Conservation (phyloP, 371 early-diverging fungal genomes). For the Smittium culicis region DNA sequence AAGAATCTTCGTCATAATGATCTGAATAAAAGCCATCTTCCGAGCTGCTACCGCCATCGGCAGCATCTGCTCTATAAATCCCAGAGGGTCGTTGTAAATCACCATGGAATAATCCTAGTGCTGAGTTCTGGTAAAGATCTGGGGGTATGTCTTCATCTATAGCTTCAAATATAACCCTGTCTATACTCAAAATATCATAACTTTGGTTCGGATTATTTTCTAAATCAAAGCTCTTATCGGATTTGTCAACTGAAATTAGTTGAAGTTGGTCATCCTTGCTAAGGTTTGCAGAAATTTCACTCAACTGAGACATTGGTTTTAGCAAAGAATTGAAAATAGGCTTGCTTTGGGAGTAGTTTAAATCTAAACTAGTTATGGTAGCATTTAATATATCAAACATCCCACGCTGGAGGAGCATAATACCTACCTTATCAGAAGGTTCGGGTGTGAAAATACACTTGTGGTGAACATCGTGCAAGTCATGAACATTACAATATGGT, state of each 20-base stretch:
- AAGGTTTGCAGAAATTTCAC: slow-evolving; percentile 73
- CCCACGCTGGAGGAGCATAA: slow-evolving; percentile 78
- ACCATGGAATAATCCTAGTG: slow-evolving; percentile 69
- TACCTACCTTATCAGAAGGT: slow-evolving; percentile 35
- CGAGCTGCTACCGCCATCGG: slow-evolving; percentile 41
- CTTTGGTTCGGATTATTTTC: slow-evolving; percentile 18
- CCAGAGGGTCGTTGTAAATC: slow-evolving; percentile 33
- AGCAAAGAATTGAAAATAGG: slow-evolving; percentile 57
- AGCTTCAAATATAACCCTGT: slow-evolving; percentile 13
- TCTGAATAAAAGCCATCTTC: slow-evolving; percentile 16
- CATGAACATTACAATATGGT: slow-evolving; percentile 14
- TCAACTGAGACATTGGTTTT: slow-evolving; percentile 73
- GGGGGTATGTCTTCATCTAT: slow-evolving; percentile 57
- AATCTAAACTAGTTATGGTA: slow-evolving; percentile 70
- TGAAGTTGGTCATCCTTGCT: slow-evolving; percentile 33
- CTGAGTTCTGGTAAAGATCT: slow-evolving; percentile 75
- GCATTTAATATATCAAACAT: slow-evolving; percentile 66
- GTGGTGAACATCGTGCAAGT: background rate
- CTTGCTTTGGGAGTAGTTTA: slow-evolving; percentile 72
- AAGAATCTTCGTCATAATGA: slow-evolving; percentile 53
- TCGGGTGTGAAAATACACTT: background rate
- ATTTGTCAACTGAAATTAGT: slow-evolving; percentile 31
- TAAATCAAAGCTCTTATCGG: slow-evolving; percentile 26
- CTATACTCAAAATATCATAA: slow-evolving; percentile 27
- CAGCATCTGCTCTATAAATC: slow-evolving; percentile 22